Percentiles rank a stretch among this genome's conserved stretches.
Evolutionary conservation across 768 basidiomycete species (phyloP).

Genomic region (Trametes cingulata): DNA sequence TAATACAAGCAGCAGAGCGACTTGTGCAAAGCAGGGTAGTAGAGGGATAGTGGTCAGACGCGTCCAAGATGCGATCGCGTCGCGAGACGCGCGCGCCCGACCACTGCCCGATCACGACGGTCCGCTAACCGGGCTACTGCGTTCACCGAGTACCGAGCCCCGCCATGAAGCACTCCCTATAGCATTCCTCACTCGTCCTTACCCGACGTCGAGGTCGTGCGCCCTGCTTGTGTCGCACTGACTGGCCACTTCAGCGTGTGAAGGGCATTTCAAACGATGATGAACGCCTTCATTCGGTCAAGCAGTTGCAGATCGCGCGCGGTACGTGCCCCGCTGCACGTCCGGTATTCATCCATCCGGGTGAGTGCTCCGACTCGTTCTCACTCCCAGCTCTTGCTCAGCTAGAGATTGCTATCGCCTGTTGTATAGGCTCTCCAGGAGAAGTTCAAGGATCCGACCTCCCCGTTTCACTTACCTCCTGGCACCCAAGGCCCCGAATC

Average conservation of each 20-base stretch:
- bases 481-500: conserved; percentile 61
- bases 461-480: conserved; percentile 65
- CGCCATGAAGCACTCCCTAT: no score
- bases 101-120: background rate
- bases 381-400: background rate
- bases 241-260: background rate
- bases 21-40: no score
- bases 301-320: no score
- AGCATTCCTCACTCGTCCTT: no score
- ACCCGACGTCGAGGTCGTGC: no score
- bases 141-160: background rate
- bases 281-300: background rate
- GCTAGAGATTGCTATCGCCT: background rate
- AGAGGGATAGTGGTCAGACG: no score
- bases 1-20: no score
- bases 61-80: background rate
- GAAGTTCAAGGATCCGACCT: conserved; percentile 61
- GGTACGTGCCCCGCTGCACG: background rate
- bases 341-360: conserved; percentile 7
- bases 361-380: background rate
- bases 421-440: conserved; percentile 53
- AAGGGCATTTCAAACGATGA: background rate
- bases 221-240: no score
- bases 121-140: background rate
- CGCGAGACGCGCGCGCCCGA: no score